Conservation (phyloP, 2,329 filamentous ascomycete genomes). For the Ramichloridium luteum region DNA sequence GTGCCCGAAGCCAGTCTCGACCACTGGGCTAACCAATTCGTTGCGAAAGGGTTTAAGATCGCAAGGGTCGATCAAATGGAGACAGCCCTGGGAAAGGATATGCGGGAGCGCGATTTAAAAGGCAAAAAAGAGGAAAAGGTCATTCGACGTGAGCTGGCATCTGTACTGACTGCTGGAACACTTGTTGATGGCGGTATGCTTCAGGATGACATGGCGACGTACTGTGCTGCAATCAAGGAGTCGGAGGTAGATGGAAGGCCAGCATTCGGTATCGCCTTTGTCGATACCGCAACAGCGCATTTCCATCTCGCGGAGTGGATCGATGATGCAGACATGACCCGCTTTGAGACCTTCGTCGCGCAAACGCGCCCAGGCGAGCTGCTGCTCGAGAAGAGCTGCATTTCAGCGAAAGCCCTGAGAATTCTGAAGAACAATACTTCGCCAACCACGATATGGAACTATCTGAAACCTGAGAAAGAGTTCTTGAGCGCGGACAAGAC, state of each 20-base stretch:
- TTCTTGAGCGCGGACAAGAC: constrained; percentile 84
- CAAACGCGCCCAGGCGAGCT: constrained; percentile 83
- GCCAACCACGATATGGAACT: constrained; percentile 90
- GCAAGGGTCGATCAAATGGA: constrained; percentile 95
- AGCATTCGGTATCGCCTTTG: constrained; percentile 82
- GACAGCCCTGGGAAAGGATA: constrained; percentile 89
- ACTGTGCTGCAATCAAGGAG: constrained; percentile 84
- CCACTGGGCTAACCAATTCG: constrained; percentile 96
- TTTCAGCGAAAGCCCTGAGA: constrained; percentile 79
- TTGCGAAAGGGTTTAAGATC: constrained; percentile 96
- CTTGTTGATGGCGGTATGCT: constrained; percentile 94
- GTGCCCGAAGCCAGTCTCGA: constrained; percentile 93
- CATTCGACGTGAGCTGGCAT: constrained; percentile 79
- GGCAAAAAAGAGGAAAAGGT: constrained; percentile 72
- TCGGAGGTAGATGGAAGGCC: constrained; percentile 57
- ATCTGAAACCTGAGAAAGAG: constrained; percentile 72
- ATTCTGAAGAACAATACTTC: constrained; percentile 93
- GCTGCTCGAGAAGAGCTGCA: constrained; percentile 64
- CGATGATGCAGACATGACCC: constrained; percentile 86
- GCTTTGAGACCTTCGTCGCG: constrained; percentile 92
- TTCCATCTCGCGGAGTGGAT: constrained; percentile 88
- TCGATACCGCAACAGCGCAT: constrained; percentile 89
- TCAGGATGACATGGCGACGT: constrained; percentile 94
- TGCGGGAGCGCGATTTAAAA: constrained; percentile 74
- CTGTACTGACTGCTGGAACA: constrained; percentile 82